Conservation (phyloP, 306 rosid genomes). For the Gynostemma pentaphyllum region DNA sequence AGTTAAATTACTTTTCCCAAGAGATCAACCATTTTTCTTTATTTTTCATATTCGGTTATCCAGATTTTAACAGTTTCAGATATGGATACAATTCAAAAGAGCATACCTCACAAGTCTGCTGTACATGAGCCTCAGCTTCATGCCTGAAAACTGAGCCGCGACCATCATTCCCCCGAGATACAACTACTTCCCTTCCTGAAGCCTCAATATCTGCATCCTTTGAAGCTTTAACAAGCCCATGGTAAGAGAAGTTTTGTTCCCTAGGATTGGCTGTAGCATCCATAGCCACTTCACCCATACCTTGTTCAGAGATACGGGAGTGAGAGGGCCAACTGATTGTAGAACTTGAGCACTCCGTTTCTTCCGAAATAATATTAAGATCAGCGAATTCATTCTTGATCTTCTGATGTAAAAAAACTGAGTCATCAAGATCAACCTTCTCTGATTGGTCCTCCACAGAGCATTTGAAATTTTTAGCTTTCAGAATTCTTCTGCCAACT, state of each 20-base stretch:
- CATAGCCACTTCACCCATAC: constrained; percentile 10
- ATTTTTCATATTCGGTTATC: neutral
- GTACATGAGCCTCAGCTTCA: neutral
- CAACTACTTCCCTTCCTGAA: constrained; percentile 14
- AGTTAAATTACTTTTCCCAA: neutral
- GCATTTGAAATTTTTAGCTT: constrained; percentile 14
- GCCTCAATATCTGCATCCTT: constrained; percentile 16
- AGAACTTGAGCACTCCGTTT: constrained; percentile 9
- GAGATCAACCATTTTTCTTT: neutral
- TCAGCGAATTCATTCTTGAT: constrained; percentile 20
- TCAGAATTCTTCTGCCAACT: constrained; percentile 12
- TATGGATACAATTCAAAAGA: neutral
- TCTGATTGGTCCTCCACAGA: constrained; percentile 17
- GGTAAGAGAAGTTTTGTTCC: constrained; percentile 17
- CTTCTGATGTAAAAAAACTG: constrained; percentile 14
- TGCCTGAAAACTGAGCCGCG: neutral
- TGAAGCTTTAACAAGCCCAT: constrained; percentile 7
- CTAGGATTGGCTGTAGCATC: constrained; percentile 19
- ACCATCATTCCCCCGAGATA: constrained; percentile 12
- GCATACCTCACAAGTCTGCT: constrained; percentile 3
- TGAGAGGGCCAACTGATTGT: constrained; percentile 7
- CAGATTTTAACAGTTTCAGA: neutral
- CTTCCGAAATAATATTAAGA: constrained; percentile 28
- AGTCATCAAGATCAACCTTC: constrained; percentile 10
- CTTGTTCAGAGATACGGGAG: neutral